Evolutionary conservation across 345 rosid genomes (phyloP).

Genomic region (Fremontodendron californicum): DNA sequence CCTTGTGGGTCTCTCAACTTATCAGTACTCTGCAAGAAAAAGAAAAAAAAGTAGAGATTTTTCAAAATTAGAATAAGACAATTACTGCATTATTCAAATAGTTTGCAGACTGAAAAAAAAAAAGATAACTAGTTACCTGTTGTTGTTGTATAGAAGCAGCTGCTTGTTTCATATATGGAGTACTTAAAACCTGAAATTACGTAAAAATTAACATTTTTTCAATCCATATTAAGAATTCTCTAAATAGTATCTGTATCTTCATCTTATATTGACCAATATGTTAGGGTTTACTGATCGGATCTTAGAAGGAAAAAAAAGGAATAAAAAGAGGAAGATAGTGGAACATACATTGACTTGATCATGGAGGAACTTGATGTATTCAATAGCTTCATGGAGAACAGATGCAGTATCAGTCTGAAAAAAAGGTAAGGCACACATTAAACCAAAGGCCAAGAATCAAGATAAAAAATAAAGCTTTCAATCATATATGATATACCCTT

Average conservation of each 20-base stretch:
- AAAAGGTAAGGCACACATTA: constrained; percentile 1
- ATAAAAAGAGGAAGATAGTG: background rate
- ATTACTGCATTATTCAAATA: background rate
- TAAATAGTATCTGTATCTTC: background rate
- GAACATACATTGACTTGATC: constrained; percentile 65
- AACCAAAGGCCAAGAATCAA: background rate
- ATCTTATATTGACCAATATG: background rate
- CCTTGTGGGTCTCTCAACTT: constrained; percentile 37
- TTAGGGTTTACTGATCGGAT: background rate
- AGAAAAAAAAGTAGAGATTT: background rate
- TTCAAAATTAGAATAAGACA: background rate
- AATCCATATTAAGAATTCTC: background rate
- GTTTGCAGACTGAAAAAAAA: background rate
- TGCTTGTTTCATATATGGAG: constrained; percentile 61
- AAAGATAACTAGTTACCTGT: no score
- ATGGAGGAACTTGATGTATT: constrained; percentile 75
- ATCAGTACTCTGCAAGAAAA: constrained; percentile 27
- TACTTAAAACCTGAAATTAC: constrained; percentile 46
- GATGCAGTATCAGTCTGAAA: constrained; percentile 93
- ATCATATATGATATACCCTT: background rate
- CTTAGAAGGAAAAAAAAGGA: background rate
- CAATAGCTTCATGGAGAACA: constrained; percentile 84
- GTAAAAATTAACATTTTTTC: constrained; percentile 4
- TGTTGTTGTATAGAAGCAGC: constrained; percentile 52
- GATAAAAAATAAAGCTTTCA: constrained; percentile 17